A percentile compares a stretch with the other conserved stretches of the same genome.
Conservation (phyloP, 2,329 filamentous ascomycete species). For the Colletotrichum sidae region DNA sequence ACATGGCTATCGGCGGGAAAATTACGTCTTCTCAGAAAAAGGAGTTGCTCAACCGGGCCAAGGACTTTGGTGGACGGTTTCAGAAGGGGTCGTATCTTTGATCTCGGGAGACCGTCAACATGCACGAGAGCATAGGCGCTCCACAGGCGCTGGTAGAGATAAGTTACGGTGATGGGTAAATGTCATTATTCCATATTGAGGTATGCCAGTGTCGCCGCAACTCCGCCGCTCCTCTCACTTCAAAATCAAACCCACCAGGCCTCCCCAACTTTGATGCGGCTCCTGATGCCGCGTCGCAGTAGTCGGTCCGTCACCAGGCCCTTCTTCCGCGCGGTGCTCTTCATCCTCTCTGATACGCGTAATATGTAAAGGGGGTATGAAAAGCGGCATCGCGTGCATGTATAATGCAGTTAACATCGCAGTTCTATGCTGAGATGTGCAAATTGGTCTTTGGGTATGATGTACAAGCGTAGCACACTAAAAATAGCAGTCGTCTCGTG, state of each 20-base stretch:
- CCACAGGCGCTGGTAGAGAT: no score
- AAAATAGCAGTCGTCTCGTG: conserved; percentile 19
- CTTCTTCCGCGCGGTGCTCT: conserved; percentile 15
- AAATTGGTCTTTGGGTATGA: conserved; percentile 33
- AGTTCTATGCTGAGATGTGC: conserved; percentile 34
- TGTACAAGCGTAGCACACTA: conserved; percentile 35
- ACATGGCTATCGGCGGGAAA: conserved; percentile 82
- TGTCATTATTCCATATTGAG: conserved; percentile 37
- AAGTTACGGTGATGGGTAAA: conserved; percentile 3
- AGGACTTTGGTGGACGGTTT: conserved; percentile 86
- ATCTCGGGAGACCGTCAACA: conserved; percentile 14
- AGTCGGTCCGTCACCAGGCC: background rate
- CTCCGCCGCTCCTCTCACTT: conserved; percentile 39
- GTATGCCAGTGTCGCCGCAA: conserved; percentile 38
- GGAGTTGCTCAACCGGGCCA: conserved; percentile 82
- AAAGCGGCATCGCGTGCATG: conserved; percentile 31
- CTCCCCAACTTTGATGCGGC: conserved; percentile 19
- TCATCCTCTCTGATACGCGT: conserved; percentile 5
- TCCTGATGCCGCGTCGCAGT: conserved; percentile 3
- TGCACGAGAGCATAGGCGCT: no score
- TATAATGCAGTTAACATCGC: conserved; percentile 28
- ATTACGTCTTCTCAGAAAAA: conserved; percentile 79
- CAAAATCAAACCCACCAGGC: conserved; percentile 37
- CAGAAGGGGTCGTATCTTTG: conserved; percentile 77
- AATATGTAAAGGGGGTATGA: conserved; percentile 36